These are phyloP conservation scores for Globisporangium canariense DNA, from an alignment of 352 stramenopile species.

Conservation along the genomic window DNA sequence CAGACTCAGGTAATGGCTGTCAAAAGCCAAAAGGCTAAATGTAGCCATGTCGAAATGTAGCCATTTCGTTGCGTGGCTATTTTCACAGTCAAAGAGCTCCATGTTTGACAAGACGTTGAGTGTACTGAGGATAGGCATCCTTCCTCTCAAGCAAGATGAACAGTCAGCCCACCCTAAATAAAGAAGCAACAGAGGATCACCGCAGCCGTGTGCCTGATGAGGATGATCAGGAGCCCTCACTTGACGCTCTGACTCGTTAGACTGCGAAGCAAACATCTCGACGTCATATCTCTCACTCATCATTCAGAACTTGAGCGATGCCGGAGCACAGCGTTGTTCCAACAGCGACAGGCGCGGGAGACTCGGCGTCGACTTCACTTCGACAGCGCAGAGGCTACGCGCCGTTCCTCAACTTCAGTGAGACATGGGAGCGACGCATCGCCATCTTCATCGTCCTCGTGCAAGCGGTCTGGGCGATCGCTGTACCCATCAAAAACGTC, in stretches of 20 bases:
- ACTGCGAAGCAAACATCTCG: neutral
- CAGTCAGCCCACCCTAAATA: no score
- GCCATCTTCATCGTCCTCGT: conserved; percentile 20
- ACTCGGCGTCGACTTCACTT: no score
- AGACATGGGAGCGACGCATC: conserved; percentile 11
- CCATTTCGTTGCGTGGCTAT: neutral
- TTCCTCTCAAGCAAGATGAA: no score
- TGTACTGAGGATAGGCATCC: neutral
- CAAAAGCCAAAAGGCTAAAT: neutral
- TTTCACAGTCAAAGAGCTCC: neutral
- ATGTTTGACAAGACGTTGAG: neutral
- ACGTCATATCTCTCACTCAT: neutral
- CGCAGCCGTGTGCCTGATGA: no score
- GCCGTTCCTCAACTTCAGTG: conserved; percentile 1
- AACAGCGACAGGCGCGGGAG: neutral
- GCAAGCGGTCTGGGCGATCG: conserved; percentile 33
- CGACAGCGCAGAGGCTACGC: neutral
- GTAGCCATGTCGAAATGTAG: conserved; percentile 7
- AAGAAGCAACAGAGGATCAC: no score
- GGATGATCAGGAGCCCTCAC: no score
- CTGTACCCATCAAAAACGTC: conserved; percentile 41
- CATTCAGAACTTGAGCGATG: neutral
- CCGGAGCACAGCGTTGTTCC: neutral
- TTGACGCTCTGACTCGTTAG: no score
- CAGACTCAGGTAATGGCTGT: conserved; percentile 1